phyloP scores from a whole-genome alignment of 768 basidiomycete genomes.

The Trametes gibbosa region DNA sequence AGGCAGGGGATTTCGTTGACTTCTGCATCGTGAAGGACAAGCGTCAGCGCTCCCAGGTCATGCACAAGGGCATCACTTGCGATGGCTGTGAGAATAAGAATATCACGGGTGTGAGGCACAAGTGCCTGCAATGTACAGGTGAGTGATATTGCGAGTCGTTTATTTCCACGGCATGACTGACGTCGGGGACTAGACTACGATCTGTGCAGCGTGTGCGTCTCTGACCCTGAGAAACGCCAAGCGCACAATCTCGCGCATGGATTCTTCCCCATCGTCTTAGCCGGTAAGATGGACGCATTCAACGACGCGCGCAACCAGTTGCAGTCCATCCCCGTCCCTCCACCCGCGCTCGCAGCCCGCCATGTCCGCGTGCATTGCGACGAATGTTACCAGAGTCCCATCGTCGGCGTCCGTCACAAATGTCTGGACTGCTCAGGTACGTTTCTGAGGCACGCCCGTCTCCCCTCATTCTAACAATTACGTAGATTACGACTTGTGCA shows the following conservation, averaged over 20 bases:
- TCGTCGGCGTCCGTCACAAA: slow-evolving; percentile 71
- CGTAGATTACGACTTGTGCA: slow-evolving; percentile 26
- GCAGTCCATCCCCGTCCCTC: neutral
- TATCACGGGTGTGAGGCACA: slow-evolving; percentile 6
- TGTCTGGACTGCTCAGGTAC: slow-evolving; percentile 64
- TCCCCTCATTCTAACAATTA: neutral
- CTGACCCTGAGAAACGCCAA: slow-evolving; percentile 1
- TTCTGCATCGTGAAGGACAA: slow-evolving; percentile 10
- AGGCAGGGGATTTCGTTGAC: neutral
- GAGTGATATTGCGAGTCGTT: neutral
- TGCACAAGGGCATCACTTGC: slow-evolving; percentile 58
- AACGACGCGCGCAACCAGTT: slow-evolving; percentile 3
- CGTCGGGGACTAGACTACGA: slow-evolving; percentile 19
- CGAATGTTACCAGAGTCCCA: slow-evolving; percentile 43
- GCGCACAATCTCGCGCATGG: slow-evolving; percentile 18
- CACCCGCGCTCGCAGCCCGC: neutral
- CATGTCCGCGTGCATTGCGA: slow-evolving; percentile 44
- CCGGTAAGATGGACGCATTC: slow-evolving; percentile 10
- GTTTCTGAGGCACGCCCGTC: neutral
- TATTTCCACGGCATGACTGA: too few species aligned
- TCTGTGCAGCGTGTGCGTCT: slow-evolving; percentile 20
- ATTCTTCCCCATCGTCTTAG: slow-evolving; percentile 23
- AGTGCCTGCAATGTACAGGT: slow-evolving; percentile 65
- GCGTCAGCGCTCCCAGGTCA: neutral
- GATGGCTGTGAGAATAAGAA: slow-evolving; percentile 49